Conservation (phyloP, 352 stramenopile species). For the Globisporangium cederbergense region DNA sequence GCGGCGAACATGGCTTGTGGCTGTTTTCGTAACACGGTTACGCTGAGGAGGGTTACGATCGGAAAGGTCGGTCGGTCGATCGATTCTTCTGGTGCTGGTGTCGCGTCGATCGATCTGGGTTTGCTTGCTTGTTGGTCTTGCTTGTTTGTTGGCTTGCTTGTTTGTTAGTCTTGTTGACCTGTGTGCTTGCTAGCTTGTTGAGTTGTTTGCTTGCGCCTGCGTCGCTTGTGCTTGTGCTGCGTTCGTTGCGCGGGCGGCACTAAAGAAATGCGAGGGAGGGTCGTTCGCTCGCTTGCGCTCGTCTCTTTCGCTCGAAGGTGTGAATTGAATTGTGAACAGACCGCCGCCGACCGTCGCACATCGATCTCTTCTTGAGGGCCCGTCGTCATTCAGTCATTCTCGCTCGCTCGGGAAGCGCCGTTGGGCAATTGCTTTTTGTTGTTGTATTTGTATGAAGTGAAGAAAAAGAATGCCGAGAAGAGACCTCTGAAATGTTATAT, state of each 20-base stretch:
- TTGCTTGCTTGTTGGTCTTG: background rate
- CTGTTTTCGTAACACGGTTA: conserved; percentile 3
- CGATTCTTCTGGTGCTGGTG: background rate
- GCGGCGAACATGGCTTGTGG: background rate
- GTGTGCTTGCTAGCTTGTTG: background rate
- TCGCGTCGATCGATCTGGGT: background rate
- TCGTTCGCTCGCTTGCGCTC: conserved; percentile 1
- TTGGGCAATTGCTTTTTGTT: background rate
- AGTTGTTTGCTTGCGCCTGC: background rate
- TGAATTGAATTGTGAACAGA: conserved; percentile 8
- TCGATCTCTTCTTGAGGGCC: background rate
- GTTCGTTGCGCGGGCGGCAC: background rate
- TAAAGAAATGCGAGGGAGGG: conserved; percentile 5
- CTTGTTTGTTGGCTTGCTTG: background rate
- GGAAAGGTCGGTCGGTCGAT: background rate
- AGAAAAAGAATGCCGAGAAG: background rate
- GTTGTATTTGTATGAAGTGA: background rate
- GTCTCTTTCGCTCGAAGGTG: conserved; percentile 2
- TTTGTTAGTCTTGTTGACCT: background rate
- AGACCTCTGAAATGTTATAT: conserved; percentile 5
- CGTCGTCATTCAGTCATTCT: background rate
- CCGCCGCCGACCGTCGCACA: background rate
- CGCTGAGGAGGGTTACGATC: background rate
- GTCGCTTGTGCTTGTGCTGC: background rate
- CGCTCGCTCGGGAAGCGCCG: too few relatives aligned